Evolutionary conservation across 2,329 filamentous ascomycete species (phyloP), one percentile per base, ranked within the genome.

Genomic region (Cytospora leucostoma): DNA sequence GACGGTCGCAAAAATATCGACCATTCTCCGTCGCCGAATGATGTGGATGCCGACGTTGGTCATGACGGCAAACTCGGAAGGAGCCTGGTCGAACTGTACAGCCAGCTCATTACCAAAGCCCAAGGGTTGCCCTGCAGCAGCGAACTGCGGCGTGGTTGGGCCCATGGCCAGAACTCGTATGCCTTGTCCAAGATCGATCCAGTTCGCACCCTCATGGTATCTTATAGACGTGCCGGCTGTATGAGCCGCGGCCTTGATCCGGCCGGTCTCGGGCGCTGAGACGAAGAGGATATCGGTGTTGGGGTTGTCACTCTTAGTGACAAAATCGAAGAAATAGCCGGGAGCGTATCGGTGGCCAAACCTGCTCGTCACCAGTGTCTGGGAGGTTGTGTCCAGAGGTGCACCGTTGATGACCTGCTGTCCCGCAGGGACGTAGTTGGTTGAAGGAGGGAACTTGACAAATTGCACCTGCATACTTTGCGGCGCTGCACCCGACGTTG

Each of bases 391-490:
- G 70, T 84, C 80, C 11, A 82, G 73, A 2, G 75, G 69, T 37
- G 83, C 80, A 66, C 66, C 72, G 61, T 69, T 75, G 66, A 68
- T 76, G 64, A 76, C 78, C 47, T 79, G 75, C 19, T 56, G 61
- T 15, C 54, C 51, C 13, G 32, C 49, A 13, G 33, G 19, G 10
- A 38, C 49, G 19, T 50, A 38, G n/a, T 60, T 37, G n/a, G 21
- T 35, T n/a, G 61, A 61, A 0, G 95, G 95, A 1, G 96, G 95
- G 64, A 97, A 96, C 73, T 95, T 96, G 75, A 99, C 92, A 72
- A 96, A 95, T 69, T 96, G 90, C n/a, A 97, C 88, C 75, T 97
- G 93, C 92, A 99, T 97, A 76, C 92, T 97, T 70, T 91, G 93
- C 0, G 95, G 93, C 0, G 91, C 88, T 63, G 82, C 75, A 64